Evolutionary conservation across 768 basidiomycete genomes (phyloP).

Genomic region (Ephemerocybe angulata): DNA sequence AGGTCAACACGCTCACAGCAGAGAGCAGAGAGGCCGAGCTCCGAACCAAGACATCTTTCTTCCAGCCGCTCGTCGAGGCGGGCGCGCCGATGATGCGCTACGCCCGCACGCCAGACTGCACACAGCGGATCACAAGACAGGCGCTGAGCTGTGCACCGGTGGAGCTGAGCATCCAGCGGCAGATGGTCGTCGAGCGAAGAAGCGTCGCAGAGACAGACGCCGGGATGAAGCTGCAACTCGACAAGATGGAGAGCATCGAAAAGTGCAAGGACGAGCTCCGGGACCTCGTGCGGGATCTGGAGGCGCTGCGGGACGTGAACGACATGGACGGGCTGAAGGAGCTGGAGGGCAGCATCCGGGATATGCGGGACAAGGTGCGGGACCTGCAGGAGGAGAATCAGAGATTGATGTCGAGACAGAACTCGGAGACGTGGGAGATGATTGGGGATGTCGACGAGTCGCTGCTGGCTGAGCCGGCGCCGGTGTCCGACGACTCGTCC

Average conservation of each 20-base stretch:
- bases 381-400: conserved; percentile 6
- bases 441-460: too few relatives aligned
- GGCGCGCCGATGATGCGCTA: conserved; percentile 38
- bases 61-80: conserved; percentile 38
- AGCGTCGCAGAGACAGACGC: conserved; percentile 7
- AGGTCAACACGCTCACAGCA: conserved; percentile 25
- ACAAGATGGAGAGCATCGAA: conserved; percentile 6
- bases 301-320: conserved; percentile 5
- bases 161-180: conserved; percentile 16
- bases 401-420: conserved; percentile 6
- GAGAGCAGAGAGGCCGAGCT: conserved; percentile 34
- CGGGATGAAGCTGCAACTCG: conserved; percentile 5
- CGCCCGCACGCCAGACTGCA: conserved; percentile 19
- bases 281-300: conserved; percentile 8
- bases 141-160: conserved; percentile 18
- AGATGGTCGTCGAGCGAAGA: conserved; percentile 18
- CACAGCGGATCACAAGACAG: conserved; percentile 30
- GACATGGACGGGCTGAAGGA: conserved; percentile 4
- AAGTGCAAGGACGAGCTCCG: conserved; percentile 7
- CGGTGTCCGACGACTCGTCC: too few relatives aligned
- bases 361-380: conserved; percentile 5
- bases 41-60: conserved; percentile 27
- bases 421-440: neutral
- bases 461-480: too few relatives aligned
- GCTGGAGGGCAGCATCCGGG: conserved; percentile 5